Evolutionary conservation across 441 rosid genomes (phyloP).

Genomic region (Erodium chrysanthum): DNA sequence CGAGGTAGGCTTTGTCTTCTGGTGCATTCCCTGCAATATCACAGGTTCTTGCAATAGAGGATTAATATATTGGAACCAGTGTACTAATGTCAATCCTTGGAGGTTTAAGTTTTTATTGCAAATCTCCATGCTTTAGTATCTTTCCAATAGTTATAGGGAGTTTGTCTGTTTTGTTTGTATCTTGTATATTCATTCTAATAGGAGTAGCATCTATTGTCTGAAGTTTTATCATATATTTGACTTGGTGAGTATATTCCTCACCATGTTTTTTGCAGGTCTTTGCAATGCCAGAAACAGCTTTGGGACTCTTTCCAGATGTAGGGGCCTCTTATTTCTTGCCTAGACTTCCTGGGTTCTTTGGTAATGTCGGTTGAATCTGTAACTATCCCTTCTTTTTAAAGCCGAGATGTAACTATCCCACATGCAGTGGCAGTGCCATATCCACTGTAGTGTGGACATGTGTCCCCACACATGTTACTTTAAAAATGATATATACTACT

Average conservation of each 20-base stretch:
- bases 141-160: too few species aligned
- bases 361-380: slow-evolving; percentile 28
- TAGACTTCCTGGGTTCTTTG: slow-evolving; percentile 85
- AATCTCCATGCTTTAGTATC: background rate
- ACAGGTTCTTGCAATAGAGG: too few species aligned
- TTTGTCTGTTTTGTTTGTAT: background rate
- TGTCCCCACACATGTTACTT: background rate
- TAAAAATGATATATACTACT: too few species aligned
- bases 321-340: slow-evolving; percentile 84
- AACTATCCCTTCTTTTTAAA: background rate
- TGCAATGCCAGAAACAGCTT: slow-evolving; percentile 84
- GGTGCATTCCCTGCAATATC: too few species aligned
- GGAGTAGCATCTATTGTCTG: background rate
- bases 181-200: background rate
- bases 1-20: too few species aligned
- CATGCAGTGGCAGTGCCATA: background rate
- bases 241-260: background rate
- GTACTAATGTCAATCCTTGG: too few species aligned
- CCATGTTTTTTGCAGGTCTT: slow-evolving; percentile 39
- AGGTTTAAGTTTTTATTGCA: too few species aligned
- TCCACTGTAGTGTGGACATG: too few species aligned
- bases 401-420: background rate
- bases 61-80: too few species aligned
- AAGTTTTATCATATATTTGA: background rate
- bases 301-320: slow-evolving; percentile 78